A percentile compares a stretch with the other conserved stretches of the same genome.
Conservation (phyloP, 208 protist genomes). For the Leishmania aethiopica region DNA sequence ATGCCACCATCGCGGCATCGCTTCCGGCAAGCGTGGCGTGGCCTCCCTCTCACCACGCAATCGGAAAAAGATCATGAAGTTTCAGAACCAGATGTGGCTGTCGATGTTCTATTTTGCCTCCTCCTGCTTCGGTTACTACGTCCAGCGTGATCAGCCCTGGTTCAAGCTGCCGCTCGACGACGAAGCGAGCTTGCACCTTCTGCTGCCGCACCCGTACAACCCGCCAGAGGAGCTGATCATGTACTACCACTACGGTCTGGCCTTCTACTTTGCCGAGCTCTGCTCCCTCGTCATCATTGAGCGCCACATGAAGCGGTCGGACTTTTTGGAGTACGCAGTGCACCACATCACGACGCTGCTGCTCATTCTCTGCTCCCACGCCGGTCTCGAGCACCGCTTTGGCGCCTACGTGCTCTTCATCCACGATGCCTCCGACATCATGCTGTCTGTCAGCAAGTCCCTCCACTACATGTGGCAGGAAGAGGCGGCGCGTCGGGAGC, state of each 20-base stretch:
- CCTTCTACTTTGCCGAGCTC: constrained; percentile 70
- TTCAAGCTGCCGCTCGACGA: constrained; percentile 53
- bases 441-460: constrained; percentile 58
- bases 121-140: constrained; percentile 52
- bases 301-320: constrained; percentile 51
- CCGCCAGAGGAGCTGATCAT: constrained; percentile 36
- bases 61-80: constrained; percentile 58
- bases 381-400: constrained; percentile 65
- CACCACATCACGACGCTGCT: constrained; percentile 69
- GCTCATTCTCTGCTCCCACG: constrained; percentile 63
- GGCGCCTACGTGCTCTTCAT: constrained; percentile 77
- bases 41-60: constrained; percentile 33
- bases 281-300: constrained; percentile 61
- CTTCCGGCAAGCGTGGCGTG: constrained; percentile 30
- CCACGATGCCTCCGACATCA: constrained; percentile 77
- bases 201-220: constrained; percentile 65
- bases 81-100: constrained; percentile 81
- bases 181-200: constrained; percentile 32
- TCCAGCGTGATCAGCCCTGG: constrained; percentile 63
- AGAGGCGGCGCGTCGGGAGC: constrained; percentile 26
- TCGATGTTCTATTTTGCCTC: constrained; percentile 59
- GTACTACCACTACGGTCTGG: constrained; percentile 76
- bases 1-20: constrained; percentile 23
- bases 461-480: constrained; percentile 62
- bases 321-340: constrained; percentile 69